Conservation (phyloP, 768 basidiomycete genomes). For the Trametes elegans region DNA sequence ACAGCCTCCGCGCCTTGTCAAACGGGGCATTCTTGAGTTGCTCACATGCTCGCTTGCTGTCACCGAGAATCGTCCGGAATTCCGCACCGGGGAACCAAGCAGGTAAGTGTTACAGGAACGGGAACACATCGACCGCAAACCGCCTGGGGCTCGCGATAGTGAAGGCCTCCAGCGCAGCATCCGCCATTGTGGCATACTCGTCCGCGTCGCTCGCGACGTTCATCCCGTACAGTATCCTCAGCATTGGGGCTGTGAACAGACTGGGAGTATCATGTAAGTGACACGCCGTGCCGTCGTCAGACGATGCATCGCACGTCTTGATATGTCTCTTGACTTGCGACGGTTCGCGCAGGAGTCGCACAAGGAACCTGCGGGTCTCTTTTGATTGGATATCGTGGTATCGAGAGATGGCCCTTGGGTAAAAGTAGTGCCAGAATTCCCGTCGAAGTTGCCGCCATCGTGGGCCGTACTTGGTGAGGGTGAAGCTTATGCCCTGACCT, state of each 20-base stretch:
- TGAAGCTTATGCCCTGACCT: conserved; percentile 12
- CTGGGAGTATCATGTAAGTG: not conserved
- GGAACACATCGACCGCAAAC: conserved; percentile 6
- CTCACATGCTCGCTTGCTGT: not conserved
- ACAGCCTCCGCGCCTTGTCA: not conserved
- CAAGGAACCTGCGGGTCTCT: not conserved
- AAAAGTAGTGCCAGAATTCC: conserved; percentile 19
- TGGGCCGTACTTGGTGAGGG: conserved; percentile 19
- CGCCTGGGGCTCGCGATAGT: not conserved
- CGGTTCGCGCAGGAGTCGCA: not conserved
- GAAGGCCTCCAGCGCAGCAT: not conserved
- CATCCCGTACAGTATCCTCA: conserved; percentile 20
- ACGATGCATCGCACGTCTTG: not conserved
- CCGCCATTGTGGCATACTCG: not conserved
- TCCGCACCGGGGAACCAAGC: conserved; percentile 27
- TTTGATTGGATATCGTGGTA: not conserved
- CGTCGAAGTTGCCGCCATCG: conserved; percentile 21
- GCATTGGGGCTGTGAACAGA: conserved; percentile 3
- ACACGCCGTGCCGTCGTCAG: no score
- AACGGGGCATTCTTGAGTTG: not conserved
- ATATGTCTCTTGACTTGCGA: not conserved
- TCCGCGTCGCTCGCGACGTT: conserved; percentile 5
- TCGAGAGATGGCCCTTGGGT: not conserved
- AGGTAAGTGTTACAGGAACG: conserved; percentile 21
- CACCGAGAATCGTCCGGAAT: conserved; percentile 14